These are phyloP conservation scores for Lagenaria siceraria DNA, from an alignment of 306 rosid species.

Conservation along the genomic window DNA sequence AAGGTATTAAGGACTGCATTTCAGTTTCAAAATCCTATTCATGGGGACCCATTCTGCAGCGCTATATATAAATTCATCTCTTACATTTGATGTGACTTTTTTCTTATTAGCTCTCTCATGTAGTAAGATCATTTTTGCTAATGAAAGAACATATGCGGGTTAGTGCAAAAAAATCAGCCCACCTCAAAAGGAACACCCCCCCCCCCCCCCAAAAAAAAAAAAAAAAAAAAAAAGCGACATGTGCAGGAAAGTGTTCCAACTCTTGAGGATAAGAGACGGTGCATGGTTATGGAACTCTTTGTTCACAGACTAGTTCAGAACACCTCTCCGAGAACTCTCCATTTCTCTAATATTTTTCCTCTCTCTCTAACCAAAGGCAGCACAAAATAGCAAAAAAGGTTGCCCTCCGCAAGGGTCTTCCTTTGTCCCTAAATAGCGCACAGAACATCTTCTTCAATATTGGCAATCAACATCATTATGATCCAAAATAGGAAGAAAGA, in stretches of 20 bases:
- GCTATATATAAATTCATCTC: not conserved
- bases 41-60: conserved; percentile 7
- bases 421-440: not conserved
- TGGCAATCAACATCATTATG: not conserved
- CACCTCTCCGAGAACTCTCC: not conserved
- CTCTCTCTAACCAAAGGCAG: not conserved
- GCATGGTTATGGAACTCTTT: not conserved
- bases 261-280: not conserved
- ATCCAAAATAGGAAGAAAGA: not conserved
- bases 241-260: not conserved
- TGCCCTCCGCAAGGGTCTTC: not conserved
- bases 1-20: conserved; percentile 41
- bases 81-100: not conserved
- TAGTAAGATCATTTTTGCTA: not conserved
- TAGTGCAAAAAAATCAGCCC: not conserved
- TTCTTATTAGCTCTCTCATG: not conserved
- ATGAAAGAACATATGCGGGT: not conserved
- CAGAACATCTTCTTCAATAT: not conserved
- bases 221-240: too few species aligned
- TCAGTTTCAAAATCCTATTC: conserved; percentile 4
- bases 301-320: too few species aligned
- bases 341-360: not conserved
- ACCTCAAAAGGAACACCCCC: too few species aligned
- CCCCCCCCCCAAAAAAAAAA: too few species aligned
- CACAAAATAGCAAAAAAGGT: not conserved